phyloP scores from a whole-genome alignment of 495 filamentous ascomycete genomes.

The Thermothielavioides terrestris region DNA sequence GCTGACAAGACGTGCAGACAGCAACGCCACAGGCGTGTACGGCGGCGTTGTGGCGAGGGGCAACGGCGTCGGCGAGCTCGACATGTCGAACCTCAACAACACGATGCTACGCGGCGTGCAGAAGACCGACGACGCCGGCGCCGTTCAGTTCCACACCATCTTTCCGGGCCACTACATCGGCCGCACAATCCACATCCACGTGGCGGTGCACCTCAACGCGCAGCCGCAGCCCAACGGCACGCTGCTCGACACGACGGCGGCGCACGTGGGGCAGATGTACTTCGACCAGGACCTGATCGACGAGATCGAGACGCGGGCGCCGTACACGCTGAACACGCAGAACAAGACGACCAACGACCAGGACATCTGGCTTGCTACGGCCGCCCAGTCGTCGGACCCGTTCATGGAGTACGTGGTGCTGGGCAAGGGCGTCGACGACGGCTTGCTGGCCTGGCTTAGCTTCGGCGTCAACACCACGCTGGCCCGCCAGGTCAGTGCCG shows the following conservation, averaged over 20 bases:
- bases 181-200: constrained; percentile 38
- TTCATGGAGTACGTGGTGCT: constrained; percentile 47
- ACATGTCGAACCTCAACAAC: constrained; percentile 32
- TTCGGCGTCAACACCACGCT: constrained; percentile 41
- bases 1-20: not conserved
- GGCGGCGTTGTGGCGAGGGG: constrained; percentile 42
- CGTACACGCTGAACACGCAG: constrained; percentile 50
- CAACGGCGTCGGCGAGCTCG: constrained; percentile 34
- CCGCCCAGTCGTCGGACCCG: constrained; percentile 44
- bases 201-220: constrained; percentile 39
- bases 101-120: constrained; percentile 47
- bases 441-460: constrained; percentile 49
- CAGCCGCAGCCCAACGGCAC: constrained; percentile 36
- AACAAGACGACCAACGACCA: constrained; percentile 41
- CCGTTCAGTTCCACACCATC: constrained; percentile 41
- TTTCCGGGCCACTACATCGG: constrained; percentile 50
- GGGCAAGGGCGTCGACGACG: constrained; percentile 45
- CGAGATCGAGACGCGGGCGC: constrained; percentile 38
- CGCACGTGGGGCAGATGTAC: constrained; percentile 55
- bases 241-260: constrained; percentile 38
- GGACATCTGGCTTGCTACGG: constrained; percentile 39
- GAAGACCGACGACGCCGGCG: constrained; percentile 38
- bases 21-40: constrained; percentile 39
- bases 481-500: constrained; percentile 16
- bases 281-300: constrained; percentile 46